Evolutionary conservation across 495 filamentous ascomycete species (phyloP).

Genomic region (Jackrogersella multiformis): DNA sequence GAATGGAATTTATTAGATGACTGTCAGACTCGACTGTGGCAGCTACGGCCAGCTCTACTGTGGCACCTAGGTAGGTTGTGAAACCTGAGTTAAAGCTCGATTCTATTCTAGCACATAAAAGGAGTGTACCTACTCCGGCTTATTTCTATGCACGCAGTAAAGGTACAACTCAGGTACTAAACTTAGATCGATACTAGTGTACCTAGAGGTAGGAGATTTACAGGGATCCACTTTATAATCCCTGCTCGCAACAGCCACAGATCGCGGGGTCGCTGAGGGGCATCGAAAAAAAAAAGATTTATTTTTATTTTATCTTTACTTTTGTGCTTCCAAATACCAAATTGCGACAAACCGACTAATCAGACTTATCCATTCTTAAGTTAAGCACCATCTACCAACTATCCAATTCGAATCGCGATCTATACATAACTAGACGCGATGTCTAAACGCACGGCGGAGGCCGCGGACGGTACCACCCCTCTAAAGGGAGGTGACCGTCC

Average conservation of each 20-base stretch:
- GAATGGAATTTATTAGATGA: background rate
- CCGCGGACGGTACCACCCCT: conserved; percentile 61
- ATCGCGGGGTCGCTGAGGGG: conserved; percentile 44
- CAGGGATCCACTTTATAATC: background rate
- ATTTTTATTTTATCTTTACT: conserved; percentile 13
- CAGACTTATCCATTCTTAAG: background rate
- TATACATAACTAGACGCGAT: conserved; percentile 55
- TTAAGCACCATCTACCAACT: background rate
- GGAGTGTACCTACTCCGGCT: too few species aligned
- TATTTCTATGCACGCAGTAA: too few species aligned
- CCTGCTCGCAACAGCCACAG: conserved; percentile 32
- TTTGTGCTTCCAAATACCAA: background rate
- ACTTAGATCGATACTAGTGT: too few species aligned
- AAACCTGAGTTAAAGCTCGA: too few species aligned
- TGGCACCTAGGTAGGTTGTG: too few species aligned
- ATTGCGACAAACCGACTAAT: background rate
- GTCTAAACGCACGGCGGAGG: conserved; percentile 74
- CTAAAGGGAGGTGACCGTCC: conserved; percentile 77
- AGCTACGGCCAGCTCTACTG: too few species aligned
- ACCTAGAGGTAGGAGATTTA: too few species aligned
- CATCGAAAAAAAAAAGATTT: conserved; percentile 25
- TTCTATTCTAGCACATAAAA: background rate
- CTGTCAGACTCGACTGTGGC: background rate
- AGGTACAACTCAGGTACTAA: too few species aligned
- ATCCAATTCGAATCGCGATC: background rate